Percentiles rank a stretch among this genome's conserved stretches.
Evolutionary conservation across 371 early-diverging fungal genomes (phyloP).

Genomic region (Rhizopus arrhizus): DNA sequence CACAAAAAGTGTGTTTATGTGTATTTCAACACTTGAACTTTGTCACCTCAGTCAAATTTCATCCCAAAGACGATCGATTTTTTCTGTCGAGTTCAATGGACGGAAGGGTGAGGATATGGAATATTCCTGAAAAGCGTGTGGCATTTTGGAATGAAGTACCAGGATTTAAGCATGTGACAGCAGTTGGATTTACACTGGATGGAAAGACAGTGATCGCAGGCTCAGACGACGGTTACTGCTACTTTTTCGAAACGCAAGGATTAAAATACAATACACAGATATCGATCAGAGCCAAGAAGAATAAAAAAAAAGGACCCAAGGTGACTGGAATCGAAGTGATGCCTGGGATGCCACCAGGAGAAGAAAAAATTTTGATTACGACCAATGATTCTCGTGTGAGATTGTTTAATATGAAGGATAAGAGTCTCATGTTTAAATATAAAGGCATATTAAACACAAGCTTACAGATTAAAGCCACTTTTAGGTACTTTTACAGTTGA

Average conservation of each 20-base stretch:
- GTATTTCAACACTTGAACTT: conserved; percentile 76
- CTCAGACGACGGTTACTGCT: conserved; percentile 73
- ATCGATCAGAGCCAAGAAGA: conserved; percentile 49
- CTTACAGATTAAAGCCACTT: conserved; percentile 73
- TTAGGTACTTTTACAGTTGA: conserved; percentile 49
- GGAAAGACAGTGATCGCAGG: conserved; percentile 77
- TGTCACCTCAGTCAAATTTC: conserved; percentile 81
- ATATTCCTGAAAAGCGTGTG: conserved; percentile 76
- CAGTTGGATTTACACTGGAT: conserved; percentile 73
- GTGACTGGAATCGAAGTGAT: conserved; percentile 74
- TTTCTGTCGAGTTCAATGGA: conserved; percentile 82
- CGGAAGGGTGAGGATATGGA: conserved; percentile 80
- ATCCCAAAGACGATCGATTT: conserved; percentile 82
- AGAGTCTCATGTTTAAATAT: conserved; percentile 73
- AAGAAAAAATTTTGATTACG: conserved; percentile 67
- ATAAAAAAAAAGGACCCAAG: conserved; percentile 59
- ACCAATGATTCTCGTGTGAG: conserved; percentile 84
- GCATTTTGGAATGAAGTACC: conserved; percentile 76
- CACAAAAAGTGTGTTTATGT: conserved; percentile 71
- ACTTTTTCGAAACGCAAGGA: conserved; percentile 79
- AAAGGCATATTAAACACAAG: conserved; percentile 73
- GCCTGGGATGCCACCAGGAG: conserved; percentile 53
- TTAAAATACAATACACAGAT: conserved; percentile 80
- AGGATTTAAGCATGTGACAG: conserved; percentile 70
- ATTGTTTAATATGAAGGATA: conserved; percentile 74